phyloP scores from a whole-genome alignment of 140 eudicot genomes.

The Senecio squalidus region DNA sequence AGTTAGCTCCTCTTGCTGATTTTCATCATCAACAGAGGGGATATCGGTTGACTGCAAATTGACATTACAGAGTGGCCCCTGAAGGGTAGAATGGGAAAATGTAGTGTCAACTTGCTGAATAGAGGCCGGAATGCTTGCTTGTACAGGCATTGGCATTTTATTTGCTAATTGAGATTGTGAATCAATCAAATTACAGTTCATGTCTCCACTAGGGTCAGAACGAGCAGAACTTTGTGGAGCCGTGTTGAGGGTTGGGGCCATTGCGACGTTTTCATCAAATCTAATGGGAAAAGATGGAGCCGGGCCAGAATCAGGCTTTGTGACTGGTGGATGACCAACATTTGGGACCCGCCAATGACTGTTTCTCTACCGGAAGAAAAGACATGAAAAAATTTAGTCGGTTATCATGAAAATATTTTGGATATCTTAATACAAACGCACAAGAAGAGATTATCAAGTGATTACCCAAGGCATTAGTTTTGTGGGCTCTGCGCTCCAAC shows the following conservation, averaged over 20 bases:
- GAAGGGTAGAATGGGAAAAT: slow-evolving; percentile 41
- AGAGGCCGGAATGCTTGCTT: slow-evolving; percentile 42
- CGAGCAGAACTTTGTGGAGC: slow-evolving; percentile 42
- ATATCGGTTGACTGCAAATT: slow-evolving; percentile 39
- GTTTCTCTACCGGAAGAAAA: slow-evolving; percentile 53
- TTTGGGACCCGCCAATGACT: slow-evolving; percentile 89
- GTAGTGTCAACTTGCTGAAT: slow-evolving; percentile 42
- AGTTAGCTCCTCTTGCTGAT: slow-evolving; percentile 53
- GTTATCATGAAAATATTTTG: not conserved
- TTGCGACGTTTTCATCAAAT: slow-evolving; percentile 54
- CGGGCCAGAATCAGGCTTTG: slow-evolving; percentile 47
- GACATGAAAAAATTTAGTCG: not conserved
- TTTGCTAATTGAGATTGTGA: slow-evolving; percentile 55
- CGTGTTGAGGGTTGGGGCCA: slow-evolving; percentile 45
- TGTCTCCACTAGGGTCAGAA: slow-evolving; percentile 43
- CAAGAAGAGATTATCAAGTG: not conserved
- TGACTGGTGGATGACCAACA: slow-evolving; percentile 55
- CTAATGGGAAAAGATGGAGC: slow-evolving; percentile 48
- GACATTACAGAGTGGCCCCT: slow-evolving; percentile 39
- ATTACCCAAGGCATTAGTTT: slow-evolving; percentile 97
- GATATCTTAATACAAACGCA: not conserved
- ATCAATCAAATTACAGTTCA: slow-evolving; percentile 49
- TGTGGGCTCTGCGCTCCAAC: slow-evolving; percentile 83
- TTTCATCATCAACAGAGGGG: slow-evolving; percentile 33
- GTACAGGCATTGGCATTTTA: slow-evolving; percentile 45